Evolutionary conservation across 768 basidiomycete genomes (phyloP), one percentile per base, ranked within the genome.

Genomic region (Dictyophora rubrovolvata): DNA sequence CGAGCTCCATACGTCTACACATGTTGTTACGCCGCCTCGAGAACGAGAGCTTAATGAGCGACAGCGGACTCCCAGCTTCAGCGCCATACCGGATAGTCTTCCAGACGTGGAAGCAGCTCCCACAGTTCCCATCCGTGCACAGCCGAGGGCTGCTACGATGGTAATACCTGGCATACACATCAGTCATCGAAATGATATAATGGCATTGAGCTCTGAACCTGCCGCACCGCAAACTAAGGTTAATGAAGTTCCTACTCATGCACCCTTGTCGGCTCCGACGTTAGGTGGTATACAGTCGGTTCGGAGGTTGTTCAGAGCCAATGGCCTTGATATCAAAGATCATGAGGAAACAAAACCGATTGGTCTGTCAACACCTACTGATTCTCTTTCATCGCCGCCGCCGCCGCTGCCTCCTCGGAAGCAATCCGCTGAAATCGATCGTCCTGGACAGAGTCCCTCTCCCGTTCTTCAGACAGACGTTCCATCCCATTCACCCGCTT

Each of bases 161-260:
- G 84, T 81, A 14, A 92, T 93, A 62, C 90, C 90, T 9, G 87
- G 88, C 1, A 93, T 93, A 61, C 89, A 91, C 65, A 88, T 82
- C 2, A 87, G 84, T 64, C 85, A 91, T 66, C 82, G 81, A n/a
- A 87, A 86, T 9, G 88, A 92, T 61, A 81, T 91, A 48, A 88
- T 89, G 84, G 86, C 89, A 3, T 78, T 93, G 77, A 90, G 90
- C 11, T 85, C 87, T 65, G 80, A 81, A 58, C 82, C 86, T 11
- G 74, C 77, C 1, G 62, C 67, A 22, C 75, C 79, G 5, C 70
- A 73, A 48, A 66, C 72, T 53, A 80, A 80, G 68, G 75, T 77
- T 52, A 79, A 80, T 12, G 42, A 42, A 42, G 36, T 59, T 1
- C 8, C 18, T 9, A 18, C 51, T 22, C 21, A 33, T 48, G 5